A percentile compares a stretch with the other conserved stretches of the same genome.
Conservation (phyloP, 768 basidiomycete genomes). For the Gloeopeniophorella convolvens region DNA sequence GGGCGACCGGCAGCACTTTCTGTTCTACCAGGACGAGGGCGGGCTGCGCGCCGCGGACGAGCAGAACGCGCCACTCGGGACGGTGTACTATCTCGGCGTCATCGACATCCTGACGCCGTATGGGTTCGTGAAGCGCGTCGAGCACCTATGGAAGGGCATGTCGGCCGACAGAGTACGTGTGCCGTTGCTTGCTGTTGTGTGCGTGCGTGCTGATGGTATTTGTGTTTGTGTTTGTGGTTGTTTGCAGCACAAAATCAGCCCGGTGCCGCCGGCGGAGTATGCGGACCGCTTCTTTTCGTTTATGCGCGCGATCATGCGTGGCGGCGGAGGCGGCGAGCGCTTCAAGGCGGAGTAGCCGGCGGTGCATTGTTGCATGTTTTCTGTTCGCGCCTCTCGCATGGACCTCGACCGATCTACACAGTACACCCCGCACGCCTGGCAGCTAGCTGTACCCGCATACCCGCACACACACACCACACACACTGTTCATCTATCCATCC, state of each 20-base stretch:
- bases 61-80: conserved; percentile 60
- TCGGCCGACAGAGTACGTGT: conserved; percentile 75
- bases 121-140: conserved; percentile 63
- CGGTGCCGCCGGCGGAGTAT: conserved; percentile 84
- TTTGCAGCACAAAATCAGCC: conserved; percentile 85
- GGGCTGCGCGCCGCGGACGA: conserved; percentile 90
- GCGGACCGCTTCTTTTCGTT: conserved; percentile 83
- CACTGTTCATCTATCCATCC: too few species aligned
- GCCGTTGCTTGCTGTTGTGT: conserved; percentile 2
- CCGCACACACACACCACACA: too few species aligned
- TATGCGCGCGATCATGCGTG: conserved; percentile 80
- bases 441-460: too few species aligned
- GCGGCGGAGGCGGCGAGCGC: conserved; percentile 57
- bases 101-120: conserved; percentile 98
- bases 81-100: conserved; percentile 90
- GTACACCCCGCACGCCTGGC: too few species aligned
- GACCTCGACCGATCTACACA: too few species aligned
- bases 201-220: conserved; percentile 6
- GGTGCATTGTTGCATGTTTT: too few species aligned
- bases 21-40: conserved; percentile 97
- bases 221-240: conserved; percentile 4
- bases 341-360: conserved; percentile 39
- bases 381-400: too few species aligned
- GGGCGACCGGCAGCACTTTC: conserved; percentile 62
- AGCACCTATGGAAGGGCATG: conserved; percentile 91